These are phyloP conservation scores for Asterophora parasitica DNA, from an alignment of 768 basidiomycete species.

Conservation along the genomic window DNA sequence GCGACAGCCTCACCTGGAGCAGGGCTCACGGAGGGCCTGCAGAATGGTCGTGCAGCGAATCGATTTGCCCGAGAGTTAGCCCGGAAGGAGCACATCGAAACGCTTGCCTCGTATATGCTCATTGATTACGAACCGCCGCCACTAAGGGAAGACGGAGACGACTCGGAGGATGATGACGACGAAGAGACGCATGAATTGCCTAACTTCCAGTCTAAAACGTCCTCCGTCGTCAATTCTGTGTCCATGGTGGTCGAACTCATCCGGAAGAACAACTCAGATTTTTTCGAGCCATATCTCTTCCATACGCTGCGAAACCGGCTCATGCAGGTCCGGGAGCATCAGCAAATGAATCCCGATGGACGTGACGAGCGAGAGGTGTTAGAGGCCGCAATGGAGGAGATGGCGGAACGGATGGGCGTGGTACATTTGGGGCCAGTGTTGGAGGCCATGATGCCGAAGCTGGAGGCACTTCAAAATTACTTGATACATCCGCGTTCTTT, in stretches of 20 bases:
- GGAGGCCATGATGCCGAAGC: slow-evolving; percentile 61
- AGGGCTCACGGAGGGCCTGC: slow-evolving; percentile 63
- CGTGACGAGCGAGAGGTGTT: slow-evolving; percentile 62
- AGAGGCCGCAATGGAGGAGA: slow-evolving; percentile 71
- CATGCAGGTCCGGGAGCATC: slow-evolving; percentile 79
- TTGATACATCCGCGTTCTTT: slow-evolving; percentile 70
- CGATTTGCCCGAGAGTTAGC: slow-evolving; percentile 88
- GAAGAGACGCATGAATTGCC: slow-evolving; percentile 21
- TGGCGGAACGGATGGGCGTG: slow-evolving; percentile 82
- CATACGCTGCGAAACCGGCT: slow-evolving; percentile 89
- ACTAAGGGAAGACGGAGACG: slow-evolving; percentile 15
- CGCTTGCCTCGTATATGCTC: slow-evolving; percentile 73
- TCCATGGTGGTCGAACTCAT: slow-evolving; percentile 91
- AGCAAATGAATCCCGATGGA: slow-evolving; percentile 45
- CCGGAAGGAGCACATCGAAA: slow-evolving; percentile 60
- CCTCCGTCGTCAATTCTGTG: slow-evolving; percentile 82
- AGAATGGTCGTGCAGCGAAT: slow-evolving; percentile 76
- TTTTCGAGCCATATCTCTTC: slow-evolving; percentile 96
- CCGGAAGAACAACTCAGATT: slow-evolving; percentile 97
- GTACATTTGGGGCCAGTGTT: slow-evolving; percentile 87
- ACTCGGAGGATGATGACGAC: slow-evolving; percentile 18
- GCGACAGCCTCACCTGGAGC: slow-evolving; percentile 82
- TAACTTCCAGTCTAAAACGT: slow-evolving; percentile 52
- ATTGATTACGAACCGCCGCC: slow-evolving; percentile 45
- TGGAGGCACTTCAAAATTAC: slow-evolving; percentile 67